Conservation (phyloP, 2,329 filamentous ascomycete genomes). For the Paecilomyces dactylethromorphus region DNA sequence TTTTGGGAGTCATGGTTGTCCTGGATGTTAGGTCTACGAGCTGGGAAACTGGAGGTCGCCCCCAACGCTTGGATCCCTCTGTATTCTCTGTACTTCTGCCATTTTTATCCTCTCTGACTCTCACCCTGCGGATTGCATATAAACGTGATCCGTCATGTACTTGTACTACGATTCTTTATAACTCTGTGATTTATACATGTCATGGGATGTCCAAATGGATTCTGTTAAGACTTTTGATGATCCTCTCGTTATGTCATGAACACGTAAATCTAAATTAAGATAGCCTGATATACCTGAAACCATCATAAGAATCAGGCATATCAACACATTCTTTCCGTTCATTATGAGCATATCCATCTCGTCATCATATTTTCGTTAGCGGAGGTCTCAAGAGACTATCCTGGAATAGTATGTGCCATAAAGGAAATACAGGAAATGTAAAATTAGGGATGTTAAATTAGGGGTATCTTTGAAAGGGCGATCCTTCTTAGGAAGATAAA, state of each 20-base stretch:
- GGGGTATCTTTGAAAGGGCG: neutral
- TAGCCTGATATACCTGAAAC: neutral
- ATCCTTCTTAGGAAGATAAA: neutral
- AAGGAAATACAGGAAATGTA: neutral
- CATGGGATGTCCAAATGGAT: neutral
- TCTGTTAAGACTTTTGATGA: neutral
- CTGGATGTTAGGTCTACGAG: neutral
- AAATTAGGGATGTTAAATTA: neutral
- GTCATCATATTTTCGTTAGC: neutral
- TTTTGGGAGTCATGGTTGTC: neutral
- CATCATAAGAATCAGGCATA: neutral
- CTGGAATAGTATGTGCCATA: neutral
- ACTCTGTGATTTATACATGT: constrained; percentile 1
- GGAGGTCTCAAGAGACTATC: too few relatives aligned
- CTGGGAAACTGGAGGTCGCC: neutral
- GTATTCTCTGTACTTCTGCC: neutral
- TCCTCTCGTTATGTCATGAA: neutral
- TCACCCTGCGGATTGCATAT: neutral
- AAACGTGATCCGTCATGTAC: neutral
- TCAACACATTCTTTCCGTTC: neutral
- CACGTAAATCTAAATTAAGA: neutral
- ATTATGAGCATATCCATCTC: neutral
- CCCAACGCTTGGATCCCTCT: neutral
- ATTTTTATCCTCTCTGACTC: neutral
- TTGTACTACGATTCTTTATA: constrained; percentile 1